Evolutionary conservation across 371 early-diverging fungal species (phyloP).

Genomic region (Rhizopus arrhizus): DNA sequence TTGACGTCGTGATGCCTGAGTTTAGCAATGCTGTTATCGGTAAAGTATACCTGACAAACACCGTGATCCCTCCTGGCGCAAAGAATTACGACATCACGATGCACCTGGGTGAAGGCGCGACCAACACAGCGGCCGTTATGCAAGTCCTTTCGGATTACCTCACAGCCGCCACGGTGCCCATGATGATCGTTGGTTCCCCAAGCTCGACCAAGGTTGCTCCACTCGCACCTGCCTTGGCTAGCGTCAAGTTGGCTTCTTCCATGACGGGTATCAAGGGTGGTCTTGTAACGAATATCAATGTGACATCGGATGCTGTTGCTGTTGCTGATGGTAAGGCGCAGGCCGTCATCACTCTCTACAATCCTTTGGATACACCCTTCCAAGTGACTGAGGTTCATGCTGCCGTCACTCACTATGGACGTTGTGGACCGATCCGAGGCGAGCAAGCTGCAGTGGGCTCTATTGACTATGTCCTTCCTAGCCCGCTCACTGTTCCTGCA

Average conservation of each 20-base stretch:
- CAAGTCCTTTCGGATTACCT: slow-evolving; percentile 37
- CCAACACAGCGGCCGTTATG: slow-evolving; percentile 17
- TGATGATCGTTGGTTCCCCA: slow-evolving; percentile 40
- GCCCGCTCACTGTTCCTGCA: slow-evolving; percentile 9
- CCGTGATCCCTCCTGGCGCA: slow-evolving; percentile 45
- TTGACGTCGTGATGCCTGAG: slow-evolving; percentile 25
- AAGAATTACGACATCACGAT: slow-evolving; percentile 42
- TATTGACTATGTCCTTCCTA: slow-evolving; percentile 16
- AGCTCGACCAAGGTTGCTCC: slow-evolving; percentile 42
- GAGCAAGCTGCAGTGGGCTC: slow-evolving; percentile 9
- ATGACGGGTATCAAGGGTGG: slow-evolving; percentile 48
- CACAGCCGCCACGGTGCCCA: slow-evolving; percentile 34
- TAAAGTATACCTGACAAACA: slow-evolving; percentile 25
- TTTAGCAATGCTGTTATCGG: slow-evolving; percentile 16
- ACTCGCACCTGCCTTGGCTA: slow-evolving; percentile 40
- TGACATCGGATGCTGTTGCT: background rate
- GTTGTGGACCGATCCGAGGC: background rate
- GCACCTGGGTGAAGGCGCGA: slow-evolving; percentile 19
- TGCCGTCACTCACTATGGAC: background rate
- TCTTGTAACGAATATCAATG: slow-evolving; percentile 28
- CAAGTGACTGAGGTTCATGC: slow-evolving; percentile 35
- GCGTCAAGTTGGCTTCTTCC: slow-evolving; percentile 37
- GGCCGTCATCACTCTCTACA: slow-evolving; percentile 38
- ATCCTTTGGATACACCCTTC: slow-evolving; percentile 44
- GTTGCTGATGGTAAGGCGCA: background rate